phyloP scores from a whole-genome alignment of 371 early-diverging fungal species.

The Coemansia sp. region DNA sequence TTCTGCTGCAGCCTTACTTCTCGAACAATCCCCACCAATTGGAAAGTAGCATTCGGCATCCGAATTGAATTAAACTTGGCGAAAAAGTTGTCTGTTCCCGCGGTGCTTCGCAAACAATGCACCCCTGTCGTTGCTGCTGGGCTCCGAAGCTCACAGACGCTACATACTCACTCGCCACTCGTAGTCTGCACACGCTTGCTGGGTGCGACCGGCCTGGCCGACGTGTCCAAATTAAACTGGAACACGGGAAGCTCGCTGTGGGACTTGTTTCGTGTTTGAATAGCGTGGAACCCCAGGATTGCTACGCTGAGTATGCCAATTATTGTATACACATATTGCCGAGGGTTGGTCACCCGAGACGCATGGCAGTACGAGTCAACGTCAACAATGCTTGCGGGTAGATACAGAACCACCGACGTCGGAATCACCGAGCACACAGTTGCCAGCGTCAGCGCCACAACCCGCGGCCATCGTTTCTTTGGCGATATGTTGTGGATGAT shows the following conservation, averaged over 20 bases:
- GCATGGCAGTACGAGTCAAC: slow-evolving; percentile 7
- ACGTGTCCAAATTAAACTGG: slow-evolving; percentile 32
- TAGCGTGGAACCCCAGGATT: slow-evolving; percentile 7
- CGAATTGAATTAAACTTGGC: neutral
- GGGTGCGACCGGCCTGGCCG: slow-evolving; percentile 9
- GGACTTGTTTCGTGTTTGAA: slow-evolving; percentile 18
- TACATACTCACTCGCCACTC: no score
- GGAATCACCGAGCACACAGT: slow-evolving; percentile 16
- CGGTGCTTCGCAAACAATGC: no score
- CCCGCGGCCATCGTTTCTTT: slow-evolving; percentile 27
- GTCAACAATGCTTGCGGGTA: slow-evolving; percentile 1
- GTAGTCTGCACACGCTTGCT: no score
- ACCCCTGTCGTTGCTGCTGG: no score
- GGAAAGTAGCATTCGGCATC: neutral
- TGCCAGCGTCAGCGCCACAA: slow-evolving; percentile 4
- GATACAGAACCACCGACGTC: slow-evolving; percentile 6
- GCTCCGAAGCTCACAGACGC: no score
- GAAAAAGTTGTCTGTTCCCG: neutral
- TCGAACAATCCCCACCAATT: neutral
- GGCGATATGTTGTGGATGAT: slow-evolving; percentile 37
- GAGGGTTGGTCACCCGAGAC: neutral
- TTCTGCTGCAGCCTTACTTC: neutral
- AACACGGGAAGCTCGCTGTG: slow-evolving; percentile 28
- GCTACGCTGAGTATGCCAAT: slow-evolving; percentile 23
- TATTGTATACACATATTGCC: slow-evolving; percentile 11